Evolutionary conservation across 1,139 yeast genomes (phyloP), one percentile per base, ranked within the genome.

Genomic region (Candida pseudoviswanathii): DNA sequence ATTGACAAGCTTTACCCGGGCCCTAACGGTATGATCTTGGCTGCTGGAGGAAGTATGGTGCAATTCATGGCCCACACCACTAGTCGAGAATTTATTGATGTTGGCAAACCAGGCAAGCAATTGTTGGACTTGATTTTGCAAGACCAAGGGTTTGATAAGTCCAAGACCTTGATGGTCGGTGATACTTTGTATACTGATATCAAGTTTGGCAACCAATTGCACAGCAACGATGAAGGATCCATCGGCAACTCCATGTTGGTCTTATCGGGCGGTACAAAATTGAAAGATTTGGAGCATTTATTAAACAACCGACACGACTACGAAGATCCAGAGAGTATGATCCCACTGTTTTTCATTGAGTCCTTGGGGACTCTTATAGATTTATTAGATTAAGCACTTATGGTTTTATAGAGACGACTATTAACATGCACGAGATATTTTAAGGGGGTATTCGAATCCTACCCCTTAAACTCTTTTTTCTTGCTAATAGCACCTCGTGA

Each of bases 41-140:
- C 78, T 5, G 78, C 78, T 3, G 78, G 78, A 1, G 78, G 78
- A 2, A 67, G 75, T 50, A 68, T 73, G 46, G 78, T 74, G n/a
- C 63, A 66, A 48, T 67, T 56, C 55, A 70, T 74, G 76, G 62
- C 64, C 47, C 70, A 67, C 51, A 71, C 77, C 7, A 58, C 76
- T 10, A 51, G 63, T 36, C 51, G 78, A 38, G 66, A 66, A 1
- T 70, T 64, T 46, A 59, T 70, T 26, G 64, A 70, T 49, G 76
- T 71, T 4, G 78, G 78, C 3, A 73, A 73, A 55, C 78, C 78
- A 9, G 68, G 75, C 49, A 47, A 60, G 1, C 55, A 58, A 6
- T 67, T 74, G 34, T 58, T 73, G 41, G 68, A 70, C 25, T 56
- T 65, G 8, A 70, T 73, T 21, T 51, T 72, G 45, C 56, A 56